Evolutionary conservation across 1,284 basidiomycete species (phyloP).

Genomic region (Cryptococcus wingfieldii): DNA sequence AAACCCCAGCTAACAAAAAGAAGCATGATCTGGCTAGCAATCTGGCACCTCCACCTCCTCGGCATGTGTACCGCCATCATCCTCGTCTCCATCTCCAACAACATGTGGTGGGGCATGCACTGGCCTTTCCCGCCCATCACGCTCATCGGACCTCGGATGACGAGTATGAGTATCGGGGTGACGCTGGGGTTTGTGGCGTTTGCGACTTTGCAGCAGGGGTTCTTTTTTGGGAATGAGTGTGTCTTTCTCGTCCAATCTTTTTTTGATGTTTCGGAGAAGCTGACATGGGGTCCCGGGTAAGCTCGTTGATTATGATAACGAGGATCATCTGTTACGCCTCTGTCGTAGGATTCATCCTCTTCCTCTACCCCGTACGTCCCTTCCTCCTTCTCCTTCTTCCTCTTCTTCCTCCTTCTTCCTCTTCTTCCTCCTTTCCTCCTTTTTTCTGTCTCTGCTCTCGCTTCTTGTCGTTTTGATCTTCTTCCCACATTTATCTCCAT

Average conservation of each 20-base stretch:
- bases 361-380: slow-evolving; percentile 14
- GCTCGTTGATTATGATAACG: slow-evolving; percentile 7
- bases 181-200: slow-evolving; percentile 28
- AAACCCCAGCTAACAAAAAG: not conserved
- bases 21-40: slow-evolving; percentile 22
- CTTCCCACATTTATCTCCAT: no score
- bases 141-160: slow-evolving; percentile 29
- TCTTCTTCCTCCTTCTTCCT: not conserved
- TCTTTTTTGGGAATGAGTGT: slow-evolving; percentile 20
- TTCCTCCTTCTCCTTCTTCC: not conserved
- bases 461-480: no score
- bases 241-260: not conserved
- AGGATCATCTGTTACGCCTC: slow-evolving; percentile 16
- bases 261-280: not conserved
- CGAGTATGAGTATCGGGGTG: slow-evolving; percentile 28
- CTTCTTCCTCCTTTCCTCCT: no score
- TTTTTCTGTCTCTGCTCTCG: no score
- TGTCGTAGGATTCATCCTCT: slow-evolving; percentile 5
- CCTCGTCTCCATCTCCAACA: slow-evolving; percentile 26
- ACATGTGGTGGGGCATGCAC: slow-evolving; percentile 35
- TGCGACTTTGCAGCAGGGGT: slow-evolving; percentile 26
- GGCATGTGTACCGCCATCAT: slow-evolving; percentile 28
- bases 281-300: not conserved
- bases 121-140: slow-evolving; percentile 25
- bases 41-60: slow-evolving; percentile 27